Evolutionary conservation across 352 stramenopile species (phyloP).

Genomic region (Phytopythium oedochilum): DNA sequence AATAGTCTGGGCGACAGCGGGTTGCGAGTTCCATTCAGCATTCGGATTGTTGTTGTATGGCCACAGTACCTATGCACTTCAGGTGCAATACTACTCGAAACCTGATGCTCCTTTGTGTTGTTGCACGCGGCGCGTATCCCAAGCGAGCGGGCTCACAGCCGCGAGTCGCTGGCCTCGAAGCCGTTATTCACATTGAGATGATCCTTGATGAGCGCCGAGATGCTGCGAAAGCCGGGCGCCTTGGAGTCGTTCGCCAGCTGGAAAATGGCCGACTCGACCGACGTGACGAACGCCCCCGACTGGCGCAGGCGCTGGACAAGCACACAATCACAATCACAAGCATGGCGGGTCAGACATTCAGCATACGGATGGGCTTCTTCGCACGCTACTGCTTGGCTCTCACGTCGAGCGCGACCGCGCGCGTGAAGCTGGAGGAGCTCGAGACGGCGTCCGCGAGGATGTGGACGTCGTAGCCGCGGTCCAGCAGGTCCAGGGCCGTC

Average conservation of each 20-base stretch:
- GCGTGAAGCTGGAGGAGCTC: conserved; percentile 84
- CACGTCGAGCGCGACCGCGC: conserved; percentile 88
- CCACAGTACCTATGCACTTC: too few relatives aligned
- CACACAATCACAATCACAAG: background rate
- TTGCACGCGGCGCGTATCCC: background rate
- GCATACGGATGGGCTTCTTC: background rate
- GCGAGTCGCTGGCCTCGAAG: conserved; percentile 27
- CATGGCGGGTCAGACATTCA: background rate
- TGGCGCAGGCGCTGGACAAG: conserved; percentile 82
- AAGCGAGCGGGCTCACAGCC: background rate
- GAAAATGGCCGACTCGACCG: conserved; percentile 94
- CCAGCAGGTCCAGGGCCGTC: conserved; percentile 95
- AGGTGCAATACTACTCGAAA: too few relatives aligned
- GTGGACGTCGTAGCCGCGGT: conserved; percentile 96
- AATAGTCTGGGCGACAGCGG: background rate
- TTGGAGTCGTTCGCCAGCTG: conserved; percentile 91
- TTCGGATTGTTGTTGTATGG: too few relatives aligned
- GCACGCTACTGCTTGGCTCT: background rate
- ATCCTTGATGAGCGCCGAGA: conserved; percentile 94
- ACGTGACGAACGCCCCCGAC: conserved; percentile 94
- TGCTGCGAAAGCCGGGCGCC: conserved; percentile 91
- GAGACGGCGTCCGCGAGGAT: conserved; percentile 95
- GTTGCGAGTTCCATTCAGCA: background rate
- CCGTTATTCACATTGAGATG: conserved; percentile 67
- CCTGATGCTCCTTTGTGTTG: too few relatives aligned